Evolutionary conservation across 257 asterid genomes (phyloP), one percentile per base, ranked within the genome.

Genomic region (Scutellaria galericulata): DNA sequence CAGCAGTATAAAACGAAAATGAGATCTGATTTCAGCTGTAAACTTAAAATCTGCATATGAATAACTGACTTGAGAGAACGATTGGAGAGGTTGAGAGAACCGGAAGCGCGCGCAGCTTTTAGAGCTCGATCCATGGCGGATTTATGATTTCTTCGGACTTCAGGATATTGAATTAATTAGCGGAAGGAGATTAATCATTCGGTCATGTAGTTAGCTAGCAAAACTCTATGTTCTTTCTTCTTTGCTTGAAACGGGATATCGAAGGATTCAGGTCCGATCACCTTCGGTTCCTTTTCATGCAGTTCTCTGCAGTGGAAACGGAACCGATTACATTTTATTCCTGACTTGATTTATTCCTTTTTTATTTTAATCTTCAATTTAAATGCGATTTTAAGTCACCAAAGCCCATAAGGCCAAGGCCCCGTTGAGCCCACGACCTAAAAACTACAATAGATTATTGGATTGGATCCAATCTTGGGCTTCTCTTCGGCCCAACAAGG

Each of bases 21-120:
- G 53, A 45, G 40, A 55, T 56, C 52, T 53, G 44, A 18, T 53
- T 44, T 13, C 70, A 58, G 65, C 47, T 6, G 13, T 9, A 8
- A 71, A 72, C 45, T 10, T 11, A 57, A 55, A 63, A 47, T 61
- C 10, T 37, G 68, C 35, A 44, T 27, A 69, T 60, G 53, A 59
- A 59, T 15, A 39, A 73, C 82, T 70, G 40, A 73, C 99, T 92
- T 88, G 86, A 94, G 98, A 74, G 95, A 83, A 56, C 97, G 99
- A 76, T 94, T 91, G 42, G 99, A 94, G 45, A 94, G 90, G 69
- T 94, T 94, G 14, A 94, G 98, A 73, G 98, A 89, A 57, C 98
- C 99, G 42, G 99, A 94, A 56, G 93, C 78, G 41, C 99, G 88
- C 53, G 97, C 99, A 80, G 95, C 90, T 84, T 84, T 91, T 1